Percentiles rank a stretch among this genome's conserved stretches.
These are phyloP conservation scores for Trypanosoma brucei DNA, from an alignment of 208 protist species.

Conservation along the genomic window DNA sequence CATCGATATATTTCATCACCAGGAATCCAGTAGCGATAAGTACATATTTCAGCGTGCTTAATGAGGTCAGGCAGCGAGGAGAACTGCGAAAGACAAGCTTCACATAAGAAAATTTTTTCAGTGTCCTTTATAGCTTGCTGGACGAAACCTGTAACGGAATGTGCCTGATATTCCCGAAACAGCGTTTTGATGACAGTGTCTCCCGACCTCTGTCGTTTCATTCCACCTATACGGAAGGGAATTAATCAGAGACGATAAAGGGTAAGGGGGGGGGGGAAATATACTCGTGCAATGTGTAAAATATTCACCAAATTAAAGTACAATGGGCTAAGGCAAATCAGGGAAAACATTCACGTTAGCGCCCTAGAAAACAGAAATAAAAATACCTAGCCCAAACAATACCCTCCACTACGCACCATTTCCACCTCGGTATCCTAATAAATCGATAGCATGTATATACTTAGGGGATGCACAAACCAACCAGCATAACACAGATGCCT, in stretches of 20 bases:
- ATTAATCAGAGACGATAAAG: conserved; percentile 19
- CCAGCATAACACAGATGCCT: no score
- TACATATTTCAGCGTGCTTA: conserved; percentile 39
- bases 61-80: conserved; percentile 20
- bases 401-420: no score
- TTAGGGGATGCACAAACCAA: no score
- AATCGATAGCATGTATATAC: no score
- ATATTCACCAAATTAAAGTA: no score
- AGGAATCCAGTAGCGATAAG: conserved; percentile 59
- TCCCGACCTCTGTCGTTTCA: conserved; percentile 7
- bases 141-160: conserved; percentile 9
- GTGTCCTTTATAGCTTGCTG: conserved; percentile 10
- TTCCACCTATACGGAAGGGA: neutral
- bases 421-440: no score
- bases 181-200: conserved; percentile 10
- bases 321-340: no score
- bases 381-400: no score
- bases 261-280: conserved; percentile 8
- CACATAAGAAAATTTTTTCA: conserved; percentile 47
- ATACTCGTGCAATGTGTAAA: neutral
- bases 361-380: no score
- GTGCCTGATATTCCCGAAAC: conserved; percentile 15
- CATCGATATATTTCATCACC: conserved; percentile 65
- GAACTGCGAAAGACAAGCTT: conserved; percentile 57
- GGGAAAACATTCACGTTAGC: no score